Evolutionary conservation across 352 stramenopile species (phyloP).

Genomic region (Pythium phragmiticola): DNA sequence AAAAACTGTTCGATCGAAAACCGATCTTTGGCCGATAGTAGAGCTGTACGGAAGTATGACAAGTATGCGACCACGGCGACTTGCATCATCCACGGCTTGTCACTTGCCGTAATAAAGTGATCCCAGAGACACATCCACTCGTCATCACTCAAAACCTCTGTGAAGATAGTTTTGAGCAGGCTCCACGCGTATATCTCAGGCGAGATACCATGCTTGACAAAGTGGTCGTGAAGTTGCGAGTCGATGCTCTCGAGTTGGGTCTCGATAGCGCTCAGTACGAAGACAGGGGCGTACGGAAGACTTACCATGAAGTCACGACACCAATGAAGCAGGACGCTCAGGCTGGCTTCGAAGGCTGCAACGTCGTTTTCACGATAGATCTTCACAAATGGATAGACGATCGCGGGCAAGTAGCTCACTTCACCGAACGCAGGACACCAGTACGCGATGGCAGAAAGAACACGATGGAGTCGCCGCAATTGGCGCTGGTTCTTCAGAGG

Average conservation of each 20-base stretch:
- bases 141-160: constrained; percentile 82
- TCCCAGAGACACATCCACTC: constrained; percentile 91
- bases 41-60: constrained; percentile 60
- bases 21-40: constrained; percentile 50
- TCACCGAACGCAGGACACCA: constrained; percentile 92
- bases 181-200: constrained; percentile 80
- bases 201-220: constrained; percentile 61
- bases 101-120: constrained; percentile 71
- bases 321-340: constrained; percentile 87
- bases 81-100: constrained; percentile 63
- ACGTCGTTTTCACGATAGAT: constrained; percentile 86
- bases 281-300: constrained; percentile 80
- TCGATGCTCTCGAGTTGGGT: constrained; percentile 69
- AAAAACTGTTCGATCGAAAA: constrained; percentile 85
- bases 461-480: constrained; percentile 71
- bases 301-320: constrained; percentile 77
- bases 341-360: constrained; percentile 86
- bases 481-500: constrained; percentile 73
- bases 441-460: constrained; percentile 85
- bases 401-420: constrained; percentile 71
- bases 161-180: constrained; percentile 86
- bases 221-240: constrained; percentile 72
- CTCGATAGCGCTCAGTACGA: constrained; percentile 68
- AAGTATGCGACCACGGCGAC: constrained; percentile 73
- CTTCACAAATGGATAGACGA: constrained; percentile 90